phyloP scores from a whole-genome alignment of 2,329 filamentous ascomycete genomes.

The Fusarium hostae region DNA sequence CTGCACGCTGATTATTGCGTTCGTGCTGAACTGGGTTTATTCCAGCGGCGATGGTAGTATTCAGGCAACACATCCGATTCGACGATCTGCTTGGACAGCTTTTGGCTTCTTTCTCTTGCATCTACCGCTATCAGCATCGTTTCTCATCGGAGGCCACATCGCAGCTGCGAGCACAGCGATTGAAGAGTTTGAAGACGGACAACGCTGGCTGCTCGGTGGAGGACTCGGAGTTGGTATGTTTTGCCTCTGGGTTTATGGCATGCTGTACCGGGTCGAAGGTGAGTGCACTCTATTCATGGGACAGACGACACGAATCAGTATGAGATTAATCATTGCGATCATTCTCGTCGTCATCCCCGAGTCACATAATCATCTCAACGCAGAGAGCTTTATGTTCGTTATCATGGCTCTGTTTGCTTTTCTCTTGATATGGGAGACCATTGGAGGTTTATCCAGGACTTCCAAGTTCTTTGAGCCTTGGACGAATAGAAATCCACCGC shows the following conservation, averaged over 20 bases:
- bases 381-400: conserved; percentile 53
- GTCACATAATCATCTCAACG: conserved; percentile 48
- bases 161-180: conserved; percentile 54
- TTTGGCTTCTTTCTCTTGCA: conserved; percentile 59
- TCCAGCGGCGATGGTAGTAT: conserved; percentile 60
- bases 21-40: conserved; percentile 63
- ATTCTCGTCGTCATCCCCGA: conserved; percentile 51
- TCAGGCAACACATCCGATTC: conserved; percentile 56
- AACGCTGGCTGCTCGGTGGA: conserved; percentile 60
- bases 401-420: conserved; percentile 57
- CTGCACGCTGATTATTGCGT: conserved; percentile 61
- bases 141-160: conserved; percentile 60
- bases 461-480: conserved; percentile 50
- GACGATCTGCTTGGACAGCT: conserved; percentile 56
- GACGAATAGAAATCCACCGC: conserved; percentile 44
- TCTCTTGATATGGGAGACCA: conserved; percentile 57
- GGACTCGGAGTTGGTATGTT: conserved; percentile 58
- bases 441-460: conserved; percentile 49
- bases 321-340: conserved; percentile 49
- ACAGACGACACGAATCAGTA: conserved; percentile 50
- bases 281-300: conserved; percentile 48
- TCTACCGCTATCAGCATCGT: conserved; percentile 56
- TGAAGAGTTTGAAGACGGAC: conserved; percentile 54
- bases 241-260: conserved; percentile 56
- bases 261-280: conserved; percentile 55